phyloP scores from a whole-genome alignment of 306 rosid genomes.

The Quercus suber region DNA sequence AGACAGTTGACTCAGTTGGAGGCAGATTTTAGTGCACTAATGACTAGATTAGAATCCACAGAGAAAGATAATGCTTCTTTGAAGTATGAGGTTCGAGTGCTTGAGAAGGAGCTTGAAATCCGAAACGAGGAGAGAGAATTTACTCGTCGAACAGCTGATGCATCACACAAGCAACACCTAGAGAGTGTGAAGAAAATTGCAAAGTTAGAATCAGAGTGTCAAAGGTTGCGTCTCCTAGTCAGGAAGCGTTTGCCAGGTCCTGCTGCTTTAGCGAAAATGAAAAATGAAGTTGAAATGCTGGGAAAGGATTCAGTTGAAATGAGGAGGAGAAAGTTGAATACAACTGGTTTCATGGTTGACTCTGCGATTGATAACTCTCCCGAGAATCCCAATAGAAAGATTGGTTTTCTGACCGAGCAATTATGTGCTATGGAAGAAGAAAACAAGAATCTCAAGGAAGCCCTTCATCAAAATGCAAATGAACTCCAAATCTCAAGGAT shows the following conservation, averaged over 20 bases:
- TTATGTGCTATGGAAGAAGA: constrained; percentile 71
- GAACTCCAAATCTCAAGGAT: constrained; percentile 72
- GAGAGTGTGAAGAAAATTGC: constrained; percentile 71
- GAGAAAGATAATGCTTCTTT: constrained; percentile 65
- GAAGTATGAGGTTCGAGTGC: constrained; percentile 75
- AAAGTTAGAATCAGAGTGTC: constrained; percentile 90
- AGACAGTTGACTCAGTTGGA: constrained; percentile 55
- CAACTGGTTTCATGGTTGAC: constrained; percentile 40
- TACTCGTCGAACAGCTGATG: constrained; percentile 63
- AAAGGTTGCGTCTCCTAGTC: constrained; percentile 75
- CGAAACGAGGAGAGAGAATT: constrained; percentile 93
- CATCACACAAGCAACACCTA: constrained; percentile 73
- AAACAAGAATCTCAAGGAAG: constrained; percentile 61
- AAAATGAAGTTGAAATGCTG: constrained; percentile 76
- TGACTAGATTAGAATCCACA: constrained; percentile 59
- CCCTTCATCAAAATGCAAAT: constrained; percentile 54
- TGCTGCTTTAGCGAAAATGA: constrained; percentile 82
- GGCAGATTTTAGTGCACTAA: constrained; percentile 49
- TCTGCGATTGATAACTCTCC: constrained; percentile 50
- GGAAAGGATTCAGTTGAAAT: constrained; percentile 58
- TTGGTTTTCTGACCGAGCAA: constrained; percentile 47
- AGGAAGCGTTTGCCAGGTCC: constrained; percentile 91
- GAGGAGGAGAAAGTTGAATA: constrained; percentile 49
- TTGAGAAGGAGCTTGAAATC: constrained; percentile 88
- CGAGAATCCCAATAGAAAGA: constrained; percentile 43